Conservation (phyloP, 768 basidiomycete species). For the Austroboletus eburneus region DNA sequence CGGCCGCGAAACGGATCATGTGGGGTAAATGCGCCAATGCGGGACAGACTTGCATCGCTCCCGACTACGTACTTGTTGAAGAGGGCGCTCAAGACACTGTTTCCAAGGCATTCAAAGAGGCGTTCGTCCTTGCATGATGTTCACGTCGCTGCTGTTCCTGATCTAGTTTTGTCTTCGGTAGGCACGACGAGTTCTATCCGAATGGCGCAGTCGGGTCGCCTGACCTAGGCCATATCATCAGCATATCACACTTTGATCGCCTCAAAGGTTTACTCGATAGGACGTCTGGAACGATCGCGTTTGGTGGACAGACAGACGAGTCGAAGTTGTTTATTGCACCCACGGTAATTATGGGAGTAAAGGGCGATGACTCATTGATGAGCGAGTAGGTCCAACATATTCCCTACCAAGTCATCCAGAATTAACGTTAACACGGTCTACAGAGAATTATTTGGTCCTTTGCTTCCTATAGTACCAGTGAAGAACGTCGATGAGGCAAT, state of each 20-base stretch:
- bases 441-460: constrained; percentile 83
- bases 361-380: constrained; percentile 67
- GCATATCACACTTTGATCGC: constrained; percentile 49
- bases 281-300: constrained; percentile 60
- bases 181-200: constrained; percentile 36
- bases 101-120: constrained; percentile 38
- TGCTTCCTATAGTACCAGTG: constrained; percentile 72
- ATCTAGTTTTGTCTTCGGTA: constrained; percentile 23
- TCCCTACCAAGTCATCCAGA: background rate
- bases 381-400: constrained; percentile 49
- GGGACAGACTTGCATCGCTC: constrained; percentile 72
- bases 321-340: constrained; percentile 63
- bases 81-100: constrained; percentile 36
- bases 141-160: too few species aligned
- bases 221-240: constrained; percentile 51
- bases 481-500: constrained; percentile 70
- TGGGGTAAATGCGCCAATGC: constrained; percentile 79
- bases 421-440: background rate
- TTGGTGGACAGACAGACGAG: constrained; percentile 61
- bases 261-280: constrained; percentile 56
- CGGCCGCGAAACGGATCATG: constrained; percentile 64
- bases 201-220: constrained; percentile 39
- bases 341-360: constrained; percentile 64
- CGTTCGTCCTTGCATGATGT: constrained; percentile 28
- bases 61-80: constrained; percentile 50